Percentiles rank a stretch among this genome's conserved stretches.
Evolutionary conservation across 106 monocot genomes (phyloP).

Genomic region (Narthecium ossifragum): DNA sequence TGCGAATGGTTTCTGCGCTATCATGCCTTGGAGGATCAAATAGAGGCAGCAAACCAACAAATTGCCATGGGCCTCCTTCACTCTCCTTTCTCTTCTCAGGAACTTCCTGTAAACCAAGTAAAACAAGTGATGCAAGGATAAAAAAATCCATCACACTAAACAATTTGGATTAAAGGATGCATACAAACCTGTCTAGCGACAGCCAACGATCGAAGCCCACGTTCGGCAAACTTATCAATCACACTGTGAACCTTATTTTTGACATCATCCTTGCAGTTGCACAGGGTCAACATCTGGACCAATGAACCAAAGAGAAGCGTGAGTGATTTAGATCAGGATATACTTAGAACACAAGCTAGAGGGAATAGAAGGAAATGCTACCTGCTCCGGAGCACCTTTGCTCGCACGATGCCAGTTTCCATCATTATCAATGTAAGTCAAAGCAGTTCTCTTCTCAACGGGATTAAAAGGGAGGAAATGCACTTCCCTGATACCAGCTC

Average conservation of each 20-base stretch:
- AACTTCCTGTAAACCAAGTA: conserved; percentile 51
- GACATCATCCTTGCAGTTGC: conserved; percentile 61
- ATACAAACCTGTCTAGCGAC: conserved; percentile 45
- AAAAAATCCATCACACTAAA: too few species aligned
- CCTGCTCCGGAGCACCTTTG: conserved; percentile 99
- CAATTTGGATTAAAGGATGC: too few species aligned
- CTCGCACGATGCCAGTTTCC: conserved; percentile 89
- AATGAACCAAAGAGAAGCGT: background rate
- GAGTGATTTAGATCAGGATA: background rate
- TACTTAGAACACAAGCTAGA: background rate
- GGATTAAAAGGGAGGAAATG: conserved; percentile 98
- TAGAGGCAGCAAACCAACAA: conserved; percentile 80
- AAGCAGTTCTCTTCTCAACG: conserved; percentile 90
- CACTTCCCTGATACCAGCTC: conserved; percentile 90
- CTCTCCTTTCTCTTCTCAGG: conserved; percentile 89
- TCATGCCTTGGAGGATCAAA: conserved; percentile 98
- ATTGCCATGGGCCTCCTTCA: conserved; percentile 80
- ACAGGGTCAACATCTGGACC: conserved; percentile 61
- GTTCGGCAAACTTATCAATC: conserved; percentile 73
- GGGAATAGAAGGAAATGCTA: conserved; percentile 4
- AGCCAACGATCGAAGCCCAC: conserved; percentile 69
- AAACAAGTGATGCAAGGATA: conserved; percentile 1
- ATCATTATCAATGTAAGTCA: conserved; percentile 78
- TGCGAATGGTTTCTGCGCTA: conserved; percentile 94
- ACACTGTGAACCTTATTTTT: conserved; percentile 54